Percentiles rank a stretch among this genome's conserved stretches.
Conservation (phyloP, 371 early-diverging fungal genomes). For the Circinella minor region DNA sequence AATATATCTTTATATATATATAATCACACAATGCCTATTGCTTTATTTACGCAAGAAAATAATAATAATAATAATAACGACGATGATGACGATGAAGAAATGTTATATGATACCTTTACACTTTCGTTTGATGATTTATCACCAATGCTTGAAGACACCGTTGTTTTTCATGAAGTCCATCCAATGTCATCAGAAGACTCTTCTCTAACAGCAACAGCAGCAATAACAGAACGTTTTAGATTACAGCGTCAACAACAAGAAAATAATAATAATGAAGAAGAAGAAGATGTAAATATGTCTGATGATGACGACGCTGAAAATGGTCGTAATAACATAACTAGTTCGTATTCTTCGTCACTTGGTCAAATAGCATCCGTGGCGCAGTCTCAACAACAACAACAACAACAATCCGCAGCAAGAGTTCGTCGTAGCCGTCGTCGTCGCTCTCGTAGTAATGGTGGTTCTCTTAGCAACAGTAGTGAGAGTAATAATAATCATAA, state of each 20-base stretch:
- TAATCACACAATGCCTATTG: not conserved
- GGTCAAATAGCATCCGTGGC: conserved; percentile 7
- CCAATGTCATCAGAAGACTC: not conserved
- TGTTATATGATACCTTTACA: not conserved
- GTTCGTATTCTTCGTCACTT: not conserved
- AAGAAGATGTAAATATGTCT: not conserved
- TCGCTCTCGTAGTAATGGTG: not conserved
- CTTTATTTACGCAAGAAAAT: not conserved
- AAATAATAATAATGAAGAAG: not conserved
- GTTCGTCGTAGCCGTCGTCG: not conserved
- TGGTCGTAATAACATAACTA: not conserved
- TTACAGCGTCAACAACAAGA: too few species aligned
- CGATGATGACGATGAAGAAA: not conserved
- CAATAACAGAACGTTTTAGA: not conserved
- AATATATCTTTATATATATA: not conserved
- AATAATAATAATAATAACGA: not conserved
- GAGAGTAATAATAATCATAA: not conserved
- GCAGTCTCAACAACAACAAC: conserved; percentile 3
- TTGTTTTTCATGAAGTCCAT: not conserved
- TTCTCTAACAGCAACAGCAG: not conserved
- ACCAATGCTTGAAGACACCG: not conserved
- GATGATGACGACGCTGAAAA: not conserved
- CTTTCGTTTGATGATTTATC: not conserved
- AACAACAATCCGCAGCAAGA: conserved; percentile 5
- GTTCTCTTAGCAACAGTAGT: not conserved